A percentile compares a stretch with the other conserved stretches of the same genome.
These are phyloP conservation scores for Aspergillus nidulans DNA, from an alignment of 495 filamentous ascomycete species.

Conservation along the genomic window DNA sequence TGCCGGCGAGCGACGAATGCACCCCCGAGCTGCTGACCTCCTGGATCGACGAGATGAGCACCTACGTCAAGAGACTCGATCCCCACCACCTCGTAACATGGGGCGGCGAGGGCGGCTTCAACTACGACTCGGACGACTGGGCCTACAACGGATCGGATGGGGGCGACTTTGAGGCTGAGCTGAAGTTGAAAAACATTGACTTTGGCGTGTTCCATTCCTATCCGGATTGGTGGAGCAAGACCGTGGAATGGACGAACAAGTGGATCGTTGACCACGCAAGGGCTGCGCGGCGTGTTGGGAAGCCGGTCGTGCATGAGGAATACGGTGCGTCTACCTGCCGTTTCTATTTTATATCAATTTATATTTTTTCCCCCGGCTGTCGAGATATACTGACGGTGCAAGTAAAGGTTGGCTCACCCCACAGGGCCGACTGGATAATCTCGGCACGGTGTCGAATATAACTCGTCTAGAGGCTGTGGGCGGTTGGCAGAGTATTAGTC, in stretches of 20 bases:
- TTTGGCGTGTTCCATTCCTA: slow-evolving; percentile 61
- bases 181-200: slow-evolving; percentile 51
- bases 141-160: slow-evolving; percentile 55
- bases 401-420: slow-evolving; percentile 11
- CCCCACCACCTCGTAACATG: slow-evolving; percentile 55
- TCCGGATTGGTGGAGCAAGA: slow-evolving; percentile 30
- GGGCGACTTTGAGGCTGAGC: slow-evolving; percentile 55
- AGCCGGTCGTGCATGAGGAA: slow-evolving; percentile 17
- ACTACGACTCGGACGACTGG: slow-evolving; percentile 40
- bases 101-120: slow-evolving; percentile 51
- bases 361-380: too few relatives aligned
- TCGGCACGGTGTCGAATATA: slow-evolving; percentile 12
- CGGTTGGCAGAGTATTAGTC: slow-evolving; percentile 15
- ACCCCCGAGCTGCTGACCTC: slow-evolving; percentile 48
- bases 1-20: slow-evolving; percentile 33
- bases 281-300: background rate
- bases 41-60: slow-evolving; percentile 53
- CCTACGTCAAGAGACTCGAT: slow-evolving; percentile 59
- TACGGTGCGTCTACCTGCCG: slow-evolving; percentile 8
- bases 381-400: background rate
- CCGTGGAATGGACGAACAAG: slow-evolving; percentile 14
- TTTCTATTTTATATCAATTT: background rate
- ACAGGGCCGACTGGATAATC: slow-evolving; percentile 5
- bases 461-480: slow-evolving; percentile 15
- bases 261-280: slow-evolving; percentile 14